Base-by-base conservation (phyloP, 176 grass and related monocot genomes). In the Oryza meyeriana region DNA sequence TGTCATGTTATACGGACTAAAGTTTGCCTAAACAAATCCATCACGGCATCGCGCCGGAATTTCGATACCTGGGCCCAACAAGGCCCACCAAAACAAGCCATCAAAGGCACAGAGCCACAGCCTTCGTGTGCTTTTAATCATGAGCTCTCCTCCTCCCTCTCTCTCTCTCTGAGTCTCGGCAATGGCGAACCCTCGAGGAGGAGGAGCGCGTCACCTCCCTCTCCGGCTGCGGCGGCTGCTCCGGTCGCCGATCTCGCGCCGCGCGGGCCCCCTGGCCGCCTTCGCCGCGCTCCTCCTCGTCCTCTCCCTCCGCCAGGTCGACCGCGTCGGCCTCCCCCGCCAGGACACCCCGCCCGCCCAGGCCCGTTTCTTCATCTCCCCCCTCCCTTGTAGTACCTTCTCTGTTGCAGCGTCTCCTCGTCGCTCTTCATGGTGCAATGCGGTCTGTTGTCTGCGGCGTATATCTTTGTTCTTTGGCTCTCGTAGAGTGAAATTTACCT, bases 271-370 rank as follows among this genome's bases (percentile, higher is more conserved):
- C 41, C 76, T 93, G 26, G 39, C 90, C 13, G 38, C 74, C 58
- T 86, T 87, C 55, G 71, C 90, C 33, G 71, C 66, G 50, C 33
- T 83, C 35, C 79, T 90, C 65, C 72, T 91, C 79, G 61, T 93
- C 81, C 83, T 89, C 62, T 89, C 90, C 28, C 90, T 94, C 22
- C 86, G 79, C 75, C 88, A 94, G 76, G 73, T 91, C 64, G 73
- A 86, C 12, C 90, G 84, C 39, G 84, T 98, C 74, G 88, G 85
- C 72, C 64, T 78, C 8, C 67, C 71, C 71, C 84, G 84, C 35
- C 38, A 69, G 29, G 61, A 48, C 41, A 1, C 39, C 39, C 39
- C 42, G 58, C 29, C 77, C 24, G 67, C 22, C 13, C 66, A 70
- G 88, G 85, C 44, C 1, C 29, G 18, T 87, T 64, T 81, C 83